phyloP scores from a whole-genome alignment of 202 grass and related monocot species.

The Setaria viridis region DNA sequence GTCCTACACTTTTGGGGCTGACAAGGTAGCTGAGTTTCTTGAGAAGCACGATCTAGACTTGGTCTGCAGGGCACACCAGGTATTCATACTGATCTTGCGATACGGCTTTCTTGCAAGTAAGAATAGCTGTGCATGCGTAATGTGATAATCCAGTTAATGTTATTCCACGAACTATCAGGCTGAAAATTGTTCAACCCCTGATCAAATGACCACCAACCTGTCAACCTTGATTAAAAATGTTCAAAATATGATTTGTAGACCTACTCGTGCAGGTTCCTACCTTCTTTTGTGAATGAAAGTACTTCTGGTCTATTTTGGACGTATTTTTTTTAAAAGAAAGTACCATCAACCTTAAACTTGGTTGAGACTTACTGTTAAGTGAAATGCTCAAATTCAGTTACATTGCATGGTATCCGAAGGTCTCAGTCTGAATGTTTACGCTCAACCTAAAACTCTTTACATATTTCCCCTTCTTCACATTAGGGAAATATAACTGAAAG shows the following conservation, averaged over 20 bases:
- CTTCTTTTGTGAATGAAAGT: background rate
- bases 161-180: slow-evolving; percentile 7
- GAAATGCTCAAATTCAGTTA: slow-evolving; percentile 16
- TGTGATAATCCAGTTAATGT: slow-evolving; percentile 1
- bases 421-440: background rate
- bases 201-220: background rate
- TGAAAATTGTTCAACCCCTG: slow-evolving; percentile 1
- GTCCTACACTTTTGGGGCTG: slow-evolving; percentile 86
- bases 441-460: background rate
- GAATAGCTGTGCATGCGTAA: background rate
- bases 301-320: background rate
- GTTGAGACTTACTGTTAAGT: slow-evolving; percentile 6
- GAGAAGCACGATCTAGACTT: slow-evolving; percentile 84
- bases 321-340: background rate
- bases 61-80: slow-evolving; percentile 93
- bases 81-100: slow-evolving; percentile 33
- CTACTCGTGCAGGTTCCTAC: background rate
- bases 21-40: slow-evolving; percentile 78
- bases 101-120: slow-evolving; percentile 34
- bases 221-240: background rate
- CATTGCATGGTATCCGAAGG: background rate
- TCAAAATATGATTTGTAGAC: background rate
- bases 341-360: slow-evolving; percentile 3
- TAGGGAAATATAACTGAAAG: slow-evolving; percentile 4
- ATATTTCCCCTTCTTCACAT: background rate